phyloP scores from a whole-genome alignment of 192 early-diverging fungal species.

The Powellomyces hirtus region DNA sequence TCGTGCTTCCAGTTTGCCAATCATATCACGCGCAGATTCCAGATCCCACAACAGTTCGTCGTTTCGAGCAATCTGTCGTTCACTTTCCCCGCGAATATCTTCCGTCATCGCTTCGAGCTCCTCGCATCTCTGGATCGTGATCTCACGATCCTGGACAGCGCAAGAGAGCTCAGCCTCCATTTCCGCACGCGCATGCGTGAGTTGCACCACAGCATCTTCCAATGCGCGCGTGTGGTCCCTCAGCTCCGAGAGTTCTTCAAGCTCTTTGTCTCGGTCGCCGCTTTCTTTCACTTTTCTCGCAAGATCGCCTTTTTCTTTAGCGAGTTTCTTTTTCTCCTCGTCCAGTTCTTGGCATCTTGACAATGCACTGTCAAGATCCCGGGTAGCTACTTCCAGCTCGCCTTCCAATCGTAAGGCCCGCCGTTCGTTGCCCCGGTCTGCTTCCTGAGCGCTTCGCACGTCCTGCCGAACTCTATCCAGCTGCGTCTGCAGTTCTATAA shows the following conservation, averaged over 20 bases:
- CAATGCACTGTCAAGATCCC: conserved; percentile 9
- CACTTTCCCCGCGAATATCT: conserved; percentile 7
- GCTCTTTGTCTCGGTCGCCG: conserved; percentile 2
- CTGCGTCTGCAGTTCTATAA: conserved; percentile 18
- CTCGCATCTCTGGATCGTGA: conserved; percentile 4
- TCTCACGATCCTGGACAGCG: background rate
- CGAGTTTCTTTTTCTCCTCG: conserved; percentile 9
- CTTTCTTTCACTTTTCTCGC: conserved; percentile 10
- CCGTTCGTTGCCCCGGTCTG: conserved; percentile 6
- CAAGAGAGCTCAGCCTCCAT: conserved; percentile 6
- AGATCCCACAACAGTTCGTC: conserved; percentile 33
- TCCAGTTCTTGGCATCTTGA: conserved; percentile 11
- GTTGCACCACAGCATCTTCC: conserved; percentile 10
- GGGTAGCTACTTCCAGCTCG: conserved; percentile 6
- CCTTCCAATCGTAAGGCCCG: background rate
- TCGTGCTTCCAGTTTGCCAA: conserved; percentile 21
- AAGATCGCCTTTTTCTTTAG: conserved; percentile 28
- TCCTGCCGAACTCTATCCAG: conserved; percentile 15
- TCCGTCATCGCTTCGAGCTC: conserved; percentile 27
- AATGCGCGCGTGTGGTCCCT: background rate
- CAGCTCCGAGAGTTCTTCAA: conserved; percentile 13
- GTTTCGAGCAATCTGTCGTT: conserved; percentile 7
- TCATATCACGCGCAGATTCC: conserved; percentile 27
- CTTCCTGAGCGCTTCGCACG: conserved; percentile 7
- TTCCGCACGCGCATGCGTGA: conserved; percentile 9